phyloP scores from a whole-genome alignment of 225 moss, liverwort and hornwort genomes.

The Anthoceros angustus region DNA sequence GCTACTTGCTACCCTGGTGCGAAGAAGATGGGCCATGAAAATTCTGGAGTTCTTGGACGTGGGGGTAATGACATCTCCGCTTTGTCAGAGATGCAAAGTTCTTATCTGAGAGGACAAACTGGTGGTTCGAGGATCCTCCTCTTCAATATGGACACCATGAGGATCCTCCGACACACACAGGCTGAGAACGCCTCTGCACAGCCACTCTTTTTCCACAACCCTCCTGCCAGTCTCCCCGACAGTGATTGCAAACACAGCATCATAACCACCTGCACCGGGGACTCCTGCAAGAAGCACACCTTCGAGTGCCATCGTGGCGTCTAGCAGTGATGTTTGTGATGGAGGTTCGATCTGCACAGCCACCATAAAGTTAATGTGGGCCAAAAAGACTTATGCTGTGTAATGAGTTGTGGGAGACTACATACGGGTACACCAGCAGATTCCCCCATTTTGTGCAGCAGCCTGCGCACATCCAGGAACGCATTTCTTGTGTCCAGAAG shows the following conservation, averaged over 20 bases:
- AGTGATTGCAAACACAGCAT: slow-evolving; percentile 86
- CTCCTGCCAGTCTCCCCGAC: slow-evolving; percentile 39
- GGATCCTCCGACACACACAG: slow-evolving; percentile 67
- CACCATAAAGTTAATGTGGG: neutral
- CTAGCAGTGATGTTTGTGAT: slow-evolving; percentile 57
- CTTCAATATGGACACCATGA: slow-evolving; percentile 60
- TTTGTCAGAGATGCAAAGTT: neutral
- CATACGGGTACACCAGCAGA: slow-evolving; percentile 87
- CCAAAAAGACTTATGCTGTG: neutral
- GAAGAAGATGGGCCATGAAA: too few relatives aligned
- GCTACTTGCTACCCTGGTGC: too few relatives aligned
- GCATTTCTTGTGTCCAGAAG: slow-evolving; percentile 63
- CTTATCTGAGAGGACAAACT: neutral
- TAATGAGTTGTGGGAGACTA: neutral
- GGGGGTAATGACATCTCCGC: too few relatives aligned
- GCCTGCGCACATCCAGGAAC: slow-evolving; percentile 58
- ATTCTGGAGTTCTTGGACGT: too few relatives aligned
- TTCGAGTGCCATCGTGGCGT: slow-evolving; percentile 60
- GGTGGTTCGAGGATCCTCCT: slow-evolving; percentile 35
- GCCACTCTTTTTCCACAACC: slow-evolving; percentile 54
- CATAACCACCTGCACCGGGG: slow-evolving; percentile 91
- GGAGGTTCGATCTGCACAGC: slow-evolving; percentile 65
- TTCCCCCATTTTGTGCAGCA: slow-evolving; percentile 58
- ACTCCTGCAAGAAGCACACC: slow-evolving; percentile 86
- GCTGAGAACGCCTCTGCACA: slow-evolving; percentile 50